These are phyloP conservation scores for Leccinum obscurum DNA, from an alignment of 768 basidiomycete species.

Conservation along the genomic window DNA sequence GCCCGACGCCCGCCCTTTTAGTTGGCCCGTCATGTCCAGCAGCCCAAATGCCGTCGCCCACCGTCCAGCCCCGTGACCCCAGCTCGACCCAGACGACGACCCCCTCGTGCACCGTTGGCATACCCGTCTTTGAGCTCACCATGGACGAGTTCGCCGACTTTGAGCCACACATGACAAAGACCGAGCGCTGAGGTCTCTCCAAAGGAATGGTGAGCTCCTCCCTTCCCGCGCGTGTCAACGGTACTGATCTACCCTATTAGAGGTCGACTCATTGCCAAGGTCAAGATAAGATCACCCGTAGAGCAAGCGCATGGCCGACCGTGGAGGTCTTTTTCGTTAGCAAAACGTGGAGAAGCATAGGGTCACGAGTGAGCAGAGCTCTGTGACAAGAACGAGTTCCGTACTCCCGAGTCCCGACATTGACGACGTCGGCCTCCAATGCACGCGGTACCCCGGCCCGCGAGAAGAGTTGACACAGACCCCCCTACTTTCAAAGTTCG, in stretches of 20 bases:
- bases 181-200: slow-evolving; percentile 92
- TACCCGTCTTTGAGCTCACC: slow-evolving; percentile 93
- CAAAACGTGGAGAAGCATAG: slow-evolving; percentile 89
- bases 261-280: slow-evolving; percentile 62
- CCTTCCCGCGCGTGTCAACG: slow-evolving; percentile 15
- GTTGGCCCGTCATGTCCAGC: slow-evolving; percentile 19
- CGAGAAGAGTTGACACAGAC: slow-evolving; percentile 46
- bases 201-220: slow-evolving; percentile 75
- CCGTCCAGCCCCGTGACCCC: slow-evolving; percentile 41
- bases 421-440: too few relatives aligned
- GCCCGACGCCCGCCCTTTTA: slow-evolving; percentile 1
- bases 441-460: slow-evolving; percentile 32
- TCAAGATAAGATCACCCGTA: slow-evolving; percentile 87
- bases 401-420: slow-evolving; percentile 61
- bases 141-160: slow-evolving; percentile 92
- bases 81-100: slow-evolving; percentile 77
- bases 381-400: slow-evolving; percentile 64
- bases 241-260: slow-evolving; percentile 15
- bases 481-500: slow-evolving; percentile 39
- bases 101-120: slow-evolving; percentile 78
- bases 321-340: slow-evolving; percentile 74
- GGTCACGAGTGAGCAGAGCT: slow-evolving; percentile 74
- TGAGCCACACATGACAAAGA: slow-evolving; percentile 47
- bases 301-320: slow-evolving; percentile 88
- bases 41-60: slow-evolving; percentile 33